Evolutionary conservation across 2,329 filamentous ascomycete species (phyloP), one percentile per base, ranked within the genome.

Genomic region (Trichocomaceae sp.): DNA sequence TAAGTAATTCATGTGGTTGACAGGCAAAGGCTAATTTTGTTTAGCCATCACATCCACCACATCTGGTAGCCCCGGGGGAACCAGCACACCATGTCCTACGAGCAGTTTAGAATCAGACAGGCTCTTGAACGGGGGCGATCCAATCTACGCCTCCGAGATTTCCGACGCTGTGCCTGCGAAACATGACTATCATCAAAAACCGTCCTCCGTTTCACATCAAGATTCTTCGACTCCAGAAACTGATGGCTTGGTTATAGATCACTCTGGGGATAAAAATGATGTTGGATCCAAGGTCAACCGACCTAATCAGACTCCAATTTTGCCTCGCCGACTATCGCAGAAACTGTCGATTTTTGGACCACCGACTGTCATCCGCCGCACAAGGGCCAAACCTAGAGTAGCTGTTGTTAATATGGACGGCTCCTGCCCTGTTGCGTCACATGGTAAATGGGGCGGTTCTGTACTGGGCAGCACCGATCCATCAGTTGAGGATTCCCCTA

Each of bases 341-440:
- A 73, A 65, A 55, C 51, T 75, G 19, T 73, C 71, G 2, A 64
- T 65, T 23, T 73, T 75, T 59, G 68, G 68, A 1, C 64, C 69
- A 35, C 64, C 70, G 19, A 75, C 73, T 5, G 67, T 75, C 6
- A 70, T 75, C 47, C 72, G 64, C 49, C 71, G 71, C 50, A 60
- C 65, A 2, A 64, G 67, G 54, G 59, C 70, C 6, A 66, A 66
- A 19, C 59, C 63, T 4, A 67, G 71, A 42, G 69, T 68, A 3
- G 69, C 60, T 37, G 63, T 73, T 47, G 60, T 60, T 23, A 61
- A 60, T 31, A 52, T 60, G 15, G 59, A 64, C 5, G 60, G 58
- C 35, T 59, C 61, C 2, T 50, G 52, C 5, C 50, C 54, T 5
- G 33, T 51, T 33, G 20, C 49, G 12, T 53, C 58, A 10, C 37